Evolutionary conservation across 2,329 filamentous ascomycete genomes (phyloP).

Genomic region (Fusarium pseudocircinatum): DNA sequence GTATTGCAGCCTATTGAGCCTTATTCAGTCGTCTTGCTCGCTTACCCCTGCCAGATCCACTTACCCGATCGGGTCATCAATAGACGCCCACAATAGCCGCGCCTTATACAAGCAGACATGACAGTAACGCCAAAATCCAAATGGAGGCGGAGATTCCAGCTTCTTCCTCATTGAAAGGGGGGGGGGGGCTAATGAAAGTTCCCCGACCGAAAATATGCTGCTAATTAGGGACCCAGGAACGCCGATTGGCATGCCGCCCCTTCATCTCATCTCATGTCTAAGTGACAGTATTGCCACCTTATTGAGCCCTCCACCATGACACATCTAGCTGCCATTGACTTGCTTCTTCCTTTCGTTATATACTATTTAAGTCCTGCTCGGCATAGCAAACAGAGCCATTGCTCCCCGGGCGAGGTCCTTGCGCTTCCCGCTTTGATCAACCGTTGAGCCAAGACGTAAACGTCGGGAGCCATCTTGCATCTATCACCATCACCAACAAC

Average conservation of each 20-base stretch:
- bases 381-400: conserved; percentile 1
- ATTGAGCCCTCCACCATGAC: conserved; percentile 14
- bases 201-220: not conserved
- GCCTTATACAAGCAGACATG: conserved; percentile 20
- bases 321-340: conserved; percentile 7
- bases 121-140: conserved; percentile 14
- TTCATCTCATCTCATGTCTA: conserved; percentile 9
- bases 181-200: not conserved
- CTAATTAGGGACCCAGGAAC: conserved; percentile 29
- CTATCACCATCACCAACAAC: conserved; percentile 15
- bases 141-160: conserved; percentile 14
- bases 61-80: conserved; percentile 49
- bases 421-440: conserved; percentile 26
- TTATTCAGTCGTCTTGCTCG: conserved; percentile 2
- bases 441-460: conserved; percentile 32
- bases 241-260: conserved; percentile 4
- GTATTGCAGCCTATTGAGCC: not conserved
- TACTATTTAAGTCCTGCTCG: conserved; percentile 14
- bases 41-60: conserved; percentile 6
- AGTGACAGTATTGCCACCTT: conserved; percentile 6
- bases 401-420: conserved; percentile 15
- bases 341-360: not conserved
- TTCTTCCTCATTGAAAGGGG: conserved; percentile 9
- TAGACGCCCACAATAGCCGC: conserved; percentile 48
- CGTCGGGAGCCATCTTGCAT: conserved; percentile 3